phyloP scores from a whole-genome alignment of 2,329 filamentous ascomycete species.

The Phaeosphaeria sp. region DNA sequence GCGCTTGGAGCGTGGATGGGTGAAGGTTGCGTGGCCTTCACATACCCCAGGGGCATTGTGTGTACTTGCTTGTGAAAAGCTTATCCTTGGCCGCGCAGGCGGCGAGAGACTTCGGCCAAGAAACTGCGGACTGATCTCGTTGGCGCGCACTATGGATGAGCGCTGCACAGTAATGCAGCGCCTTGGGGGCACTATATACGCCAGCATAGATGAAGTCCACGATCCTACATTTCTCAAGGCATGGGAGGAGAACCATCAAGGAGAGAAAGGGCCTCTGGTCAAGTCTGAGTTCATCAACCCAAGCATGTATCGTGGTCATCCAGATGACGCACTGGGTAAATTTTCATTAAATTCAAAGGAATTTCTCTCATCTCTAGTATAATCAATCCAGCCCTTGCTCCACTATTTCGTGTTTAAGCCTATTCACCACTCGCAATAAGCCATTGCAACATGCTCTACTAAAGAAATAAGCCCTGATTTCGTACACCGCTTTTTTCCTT shows the following conservation, averaged over 20 bases:
- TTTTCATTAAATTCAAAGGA: neutral
- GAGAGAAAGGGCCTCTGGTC: conserved; percentile 1
- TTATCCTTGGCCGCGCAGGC: conserved; percentile 7
- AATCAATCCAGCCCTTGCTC: too few relatives aligned
- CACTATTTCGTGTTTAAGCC: too few relatives aligned
- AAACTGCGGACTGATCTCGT: neutral
- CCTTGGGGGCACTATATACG: conserved; percentile 3
- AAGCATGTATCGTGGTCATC: neutral
- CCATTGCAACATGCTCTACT: too few relatives aligned
- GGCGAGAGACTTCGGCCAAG: conserved; percentile 2
- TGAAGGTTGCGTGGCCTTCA: conserved; percentile 3
- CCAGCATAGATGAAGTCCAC: neutral
- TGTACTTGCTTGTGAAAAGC: conserved; percentile 12
- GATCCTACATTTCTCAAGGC: conserved; percentile 2
- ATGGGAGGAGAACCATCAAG: conserved; percentile 3
- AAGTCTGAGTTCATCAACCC: conserved; percentile 2
- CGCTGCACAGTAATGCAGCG: neutral
- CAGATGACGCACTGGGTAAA: conserved; percentile 1
- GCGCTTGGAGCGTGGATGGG: conserved; percentile 5
- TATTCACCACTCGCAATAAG: too few relatives aligned
- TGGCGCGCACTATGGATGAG: conserved; percentile 3
- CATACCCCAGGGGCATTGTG: conserved; percentile 7
- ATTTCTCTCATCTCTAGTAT: too few relatives aligned
- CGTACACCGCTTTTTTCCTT: too few relatives aligned
- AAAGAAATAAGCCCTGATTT: too few relatives aligned